Base-by-base conservation (phyloP, 805 yeast genomes). In the Nakazawaea ishiwadae region DNA sequence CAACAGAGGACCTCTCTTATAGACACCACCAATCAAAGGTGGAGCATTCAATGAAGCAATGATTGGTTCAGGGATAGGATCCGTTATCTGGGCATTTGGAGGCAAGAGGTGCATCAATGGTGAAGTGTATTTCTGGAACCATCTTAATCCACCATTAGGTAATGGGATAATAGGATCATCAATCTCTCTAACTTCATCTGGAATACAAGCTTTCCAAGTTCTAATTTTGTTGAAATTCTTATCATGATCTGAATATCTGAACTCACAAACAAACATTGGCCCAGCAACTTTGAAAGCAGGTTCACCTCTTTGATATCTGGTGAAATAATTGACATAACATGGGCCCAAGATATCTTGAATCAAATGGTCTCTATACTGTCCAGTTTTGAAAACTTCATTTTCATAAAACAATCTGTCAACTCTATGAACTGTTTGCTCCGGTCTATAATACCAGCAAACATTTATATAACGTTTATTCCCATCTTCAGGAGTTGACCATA, bases 191-290 rank as follows among this genome's bases (percentile, higher is more conserved):
- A 91, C 84, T 61, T 91, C 98, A 62, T 93, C 98, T 0, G 99
- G 99, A 50, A 93, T 72, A 68, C 98, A 93, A 5, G 97, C 97
- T 62, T 88, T 91, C 99, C 99, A 93, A 2, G 99, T 91, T 56
- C 98, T 77, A 54, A 93, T 93, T 58, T 91, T 84, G 63, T 91
- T 93, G 71, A 93, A 93, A 21, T 81, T 81, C 60, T 87, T 86
- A 53, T 87, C 96, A 42, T 77, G 73, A 58, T 91, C 97, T 58
- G 91, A 91, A 64, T 90, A 93, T 55, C 99, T 80, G 60, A 79
- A 86, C 62, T 93, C 99, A 66, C 98, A 93, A 51, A 93, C 82
- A 62, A 89, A 93, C 57, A 95, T 75, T 5, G 93, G 91, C 4
- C 87, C 84, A 40, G 87, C 91, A 42, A 71, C 71, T 16, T 86